phyloP scores from a whole-genome alignment of 768 basidiomycete species.

The Rhodotorula graminis region DNA sequence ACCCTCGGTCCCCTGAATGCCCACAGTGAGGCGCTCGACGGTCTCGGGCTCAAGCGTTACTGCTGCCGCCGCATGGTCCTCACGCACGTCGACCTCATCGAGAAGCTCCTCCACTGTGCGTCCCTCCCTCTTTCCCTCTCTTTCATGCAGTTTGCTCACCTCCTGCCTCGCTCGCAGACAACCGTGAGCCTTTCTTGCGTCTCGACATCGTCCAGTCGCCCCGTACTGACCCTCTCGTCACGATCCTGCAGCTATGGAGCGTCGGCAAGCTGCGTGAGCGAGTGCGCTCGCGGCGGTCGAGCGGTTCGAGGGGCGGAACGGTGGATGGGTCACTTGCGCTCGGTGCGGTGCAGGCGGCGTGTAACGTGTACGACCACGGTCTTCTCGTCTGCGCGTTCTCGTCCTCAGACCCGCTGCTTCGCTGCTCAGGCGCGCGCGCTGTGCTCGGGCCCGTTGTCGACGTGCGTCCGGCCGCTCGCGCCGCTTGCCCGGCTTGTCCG shows the following conservation, averaged over 20 bases:
- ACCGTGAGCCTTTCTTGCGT: background rate
- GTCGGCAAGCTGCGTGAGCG: background rate
- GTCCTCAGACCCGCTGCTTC: too few relatives aligned
- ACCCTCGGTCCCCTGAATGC: too few relatives aligned
- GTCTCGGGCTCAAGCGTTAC: slow-evolving; percentile 83
- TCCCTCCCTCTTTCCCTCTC: slow-evolving; percentile 7
- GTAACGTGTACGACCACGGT: background rate
- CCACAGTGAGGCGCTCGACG: slow-evolving; percentile 77
- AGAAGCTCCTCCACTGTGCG: slow-evolving; percentile 90
- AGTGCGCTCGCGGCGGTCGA: background rate
- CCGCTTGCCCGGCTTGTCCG: too few relatives aligned
- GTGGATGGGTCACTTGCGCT: too few relatives aligned
- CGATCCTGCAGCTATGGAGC: background rate
- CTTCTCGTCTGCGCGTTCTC: too few relatives aligned
- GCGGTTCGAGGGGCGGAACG: background rate
- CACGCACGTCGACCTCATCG: slow-evolving; percentile 95
- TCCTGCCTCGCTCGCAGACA: background rate
- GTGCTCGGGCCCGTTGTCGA: too few relatives aligned
- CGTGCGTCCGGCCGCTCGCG: too few relatives aligned
- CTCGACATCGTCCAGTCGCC: too few relatives aligned
- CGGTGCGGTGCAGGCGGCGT: background rate
- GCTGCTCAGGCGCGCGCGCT: too few relatives aligned
- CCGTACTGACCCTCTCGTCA: background rate
- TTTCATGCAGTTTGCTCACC: background rate
- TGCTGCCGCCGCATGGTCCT: slow-evolving; percentile 96